A percentile compares a stretch with the other conserved stretches of the same genome.
Conservation (phyloP, 176 grass and related monocot genomes). For the Pontederia crassipes region DNA sequence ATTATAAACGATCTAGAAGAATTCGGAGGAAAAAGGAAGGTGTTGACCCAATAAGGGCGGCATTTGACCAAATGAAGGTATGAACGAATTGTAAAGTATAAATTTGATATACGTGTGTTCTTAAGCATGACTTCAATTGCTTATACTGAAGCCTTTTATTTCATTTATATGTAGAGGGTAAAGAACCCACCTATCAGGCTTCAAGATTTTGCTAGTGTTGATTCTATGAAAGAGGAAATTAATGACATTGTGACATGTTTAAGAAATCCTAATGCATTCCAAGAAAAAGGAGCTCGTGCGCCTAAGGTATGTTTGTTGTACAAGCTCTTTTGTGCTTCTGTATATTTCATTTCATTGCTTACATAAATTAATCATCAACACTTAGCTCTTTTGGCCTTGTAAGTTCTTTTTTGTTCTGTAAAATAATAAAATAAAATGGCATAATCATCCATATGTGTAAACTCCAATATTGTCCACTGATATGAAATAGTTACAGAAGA, state of each 20-base stretch:
- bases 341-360: not conserved
- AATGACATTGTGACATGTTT: slow-evolving; percentile 36
- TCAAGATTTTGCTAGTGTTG: slow-evolving; percentile 29
- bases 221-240: slow-evolving; percentile 37
- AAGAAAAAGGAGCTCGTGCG: slow-evolving; percentile 30
- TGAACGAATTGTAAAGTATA: not conserved
- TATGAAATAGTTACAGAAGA: no score
- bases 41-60: slow-evolving; percentile 24
- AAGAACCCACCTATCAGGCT: slow-evolving; percentile 29
- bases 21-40: slow-evolving; percentile 21
- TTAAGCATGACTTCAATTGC: not conserved
- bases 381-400: no score
- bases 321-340: not conserved
- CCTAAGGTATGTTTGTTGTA: slow-evolving; percentile 14
- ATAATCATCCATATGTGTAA: no score
- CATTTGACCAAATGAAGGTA: slow-evolving; percentile 32
- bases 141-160: not conserved
- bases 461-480: no score
- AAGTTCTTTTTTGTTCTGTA: no score
- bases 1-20: slow-evolving; percentile 15
- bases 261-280: slow-evolving; percentile 24
- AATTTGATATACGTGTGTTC: not conserved
- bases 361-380: not conserved
- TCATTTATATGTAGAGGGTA: slow-evolving; percentile 19
- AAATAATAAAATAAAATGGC: no score